These are phyloP conservation scores for Xylariaceae sp. DNA, from an alignment of 2,329 filamentous ascomycete genomes.

Conservation along the genomic window DNA sequence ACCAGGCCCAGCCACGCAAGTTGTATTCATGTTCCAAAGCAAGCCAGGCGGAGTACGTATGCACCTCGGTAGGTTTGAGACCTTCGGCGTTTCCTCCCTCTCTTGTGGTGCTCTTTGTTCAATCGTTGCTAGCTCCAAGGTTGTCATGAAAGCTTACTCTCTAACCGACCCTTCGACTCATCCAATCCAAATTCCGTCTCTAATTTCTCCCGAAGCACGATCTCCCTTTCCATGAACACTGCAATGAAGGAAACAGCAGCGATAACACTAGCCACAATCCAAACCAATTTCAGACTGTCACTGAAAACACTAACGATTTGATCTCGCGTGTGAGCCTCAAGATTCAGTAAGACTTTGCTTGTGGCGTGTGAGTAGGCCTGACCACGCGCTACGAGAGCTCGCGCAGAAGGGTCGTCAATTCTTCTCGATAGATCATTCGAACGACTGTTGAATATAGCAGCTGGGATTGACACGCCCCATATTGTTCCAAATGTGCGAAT, in stretches of 20 bases:
- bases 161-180: neutral
- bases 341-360: neutral
- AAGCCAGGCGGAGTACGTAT: too few relatives aligned
- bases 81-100: too few relatives aligned
- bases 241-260: neutral
- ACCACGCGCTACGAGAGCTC: neutral
- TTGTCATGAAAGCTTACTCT: too few relatives aligned
- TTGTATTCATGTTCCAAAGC: too few relatives aligned
- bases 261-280: constrained; percentile 1
- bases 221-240: constrained; percentile 1
- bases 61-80: too few relatives aligned
- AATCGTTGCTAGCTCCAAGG: too few relatives aligned
- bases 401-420: neutral
- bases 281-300: neutral
- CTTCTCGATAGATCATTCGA: neutral
- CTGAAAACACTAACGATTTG: neutral
- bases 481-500: constrained; percentile 2
- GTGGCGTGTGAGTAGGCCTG: neutral
- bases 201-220: neutral
- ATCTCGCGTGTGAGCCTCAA: neutral
- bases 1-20: too few relatives aligned
- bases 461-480: constrained; percentile 3
- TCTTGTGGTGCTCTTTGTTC: too few relatives aligned
- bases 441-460: constrained; percentile 2
- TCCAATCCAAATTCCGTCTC: constrained; percentile 3